Conservation (phyloP, 345 rosid genomes). For the Bruguiera gymnorhiza region DNA sequence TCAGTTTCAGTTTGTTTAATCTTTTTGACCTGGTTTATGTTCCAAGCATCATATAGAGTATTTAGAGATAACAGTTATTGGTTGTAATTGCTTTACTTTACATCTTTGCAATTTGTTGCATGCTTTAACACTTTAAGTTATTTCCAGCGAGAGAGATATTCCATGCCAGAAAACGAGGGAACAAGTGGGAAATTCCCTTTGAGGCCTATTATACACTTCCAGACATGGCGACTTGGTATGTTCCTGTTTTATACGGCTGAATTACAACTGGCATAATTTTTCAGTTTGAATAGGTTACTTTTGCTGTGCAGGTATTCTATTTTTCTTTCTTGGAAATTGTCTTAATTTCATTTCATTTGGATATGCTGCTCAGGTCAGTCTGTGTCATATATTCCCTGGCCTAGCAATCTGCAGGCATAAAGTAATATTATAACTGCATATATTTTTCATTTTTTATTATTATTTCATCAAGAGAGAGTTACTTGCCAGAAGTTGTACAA, state of each 20-base stretch:
- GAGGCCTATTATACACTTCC: slow-evolving; percentile 83
- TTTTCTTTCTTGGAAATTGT: slow-evolving; percentile 91
- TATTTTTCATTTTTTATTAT: not conserved
- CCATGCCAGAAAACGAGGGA: slow-evolving; percentile 54
- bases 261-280: slow-evolving; percentile 7
- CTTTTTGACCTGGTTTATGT: not conserved
- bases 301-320: slow-evolving; percentile 62
- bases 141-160: slow-evolving; percentile 75
- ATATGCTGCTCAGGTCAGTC: slow-evolving; percentile 99
- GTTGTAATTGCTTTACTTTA: not conserved
- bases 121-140: slow-evolving; percentile 24
- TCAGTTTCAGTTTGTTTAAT: not conserved
- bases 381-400: not conserved
- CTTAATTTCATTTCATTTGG: slow-evolving; percentile 96
- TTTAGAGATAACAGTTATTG: slow-evolving; percentile 6
- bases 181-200: slow-evolving; percentile 52
- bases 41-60: not conserved
- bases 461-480: too few relatives aligned
- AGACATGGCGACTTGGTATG: slow-evolving; percentile 96
- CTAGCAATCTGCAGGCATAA: not conserved
- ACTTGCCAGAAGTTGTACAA: not conserved
- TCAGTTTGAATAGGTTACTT: slow-evolving; percentile 18
- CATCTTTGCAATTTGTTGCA: slow-evolving; percentile 2
- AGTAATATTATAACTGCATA: not conserved
- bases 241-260: slow-evolving; percentile 20